These are phyloP conservation scores for Cyclospora cayetanensis DNA, from an alignment of 169 alveolate species.

Conservation along the genomic window DNA sequence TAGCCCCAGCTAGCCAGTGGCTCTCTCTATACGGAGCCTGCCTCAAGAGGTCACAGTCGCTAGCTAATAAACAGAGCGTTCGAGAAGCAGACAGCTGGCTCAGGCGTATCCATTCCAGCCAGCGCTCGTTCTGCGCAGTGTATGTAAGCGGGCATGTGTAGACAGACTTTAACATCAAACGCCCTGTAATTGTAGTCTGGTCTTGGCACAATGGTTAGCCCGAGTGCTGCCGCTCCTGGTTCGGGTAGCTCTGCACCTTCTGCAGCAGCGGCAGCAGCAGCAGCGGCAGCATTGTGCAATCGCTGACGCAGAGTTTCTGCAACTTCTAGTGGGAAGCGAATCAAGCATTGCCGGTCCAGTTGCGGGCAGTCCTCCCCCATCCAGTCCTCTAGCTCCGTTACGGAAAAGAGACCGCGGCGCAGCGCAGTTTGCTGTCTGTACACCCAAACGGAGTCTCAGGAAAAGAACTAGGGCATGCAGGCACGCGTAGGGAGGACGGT, in stretches of 20 bases:
- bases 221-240: constrained; percentile 42
- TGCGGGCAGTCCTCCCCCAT: constrained; percentile 68
- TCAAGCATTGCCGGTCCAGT: constrained; percentile 67
- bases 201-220: constrained; percentile 53
- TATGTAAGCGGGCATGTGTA: background rate
- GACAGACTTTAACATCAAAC: constrained; percentile 34
- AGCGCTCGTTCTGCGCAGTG: too few relatives aligned
- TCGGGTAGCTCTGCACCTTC: constrained; percentile 20
- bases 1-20: constrained; percentile 26
- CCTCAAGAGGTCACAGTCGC: background rate
- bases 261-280: constrained; percentile 18
- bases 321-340: constrained; percentile 70
- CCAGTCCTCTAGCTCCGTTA: constrained; percentile 69
- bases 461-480: too few relatives aligned
- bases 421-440: constrained; percentile 61
- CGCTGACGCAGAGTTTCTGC: constrained; percentile 73
- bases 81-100: too few relatives aligned
- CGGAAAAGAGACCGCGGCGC: constrained; percentile 69
- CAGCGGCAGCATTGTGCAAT: constrained; percentile 36
- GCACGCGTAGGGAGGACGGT: too few relatives aligned
- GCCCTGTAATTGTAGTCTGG: constrained; percentile 54
- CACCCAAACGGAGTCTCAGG: too few relatives aligned
- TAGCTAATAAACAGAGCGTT: background rate
- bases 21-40: background rate
- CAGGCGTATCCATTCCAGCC: too few relatives aligned